Evolutionary conservation across 495 filamentous ascomycete species (phyloP).

Genomic region (Talaromyces stipitatus): DNA sequence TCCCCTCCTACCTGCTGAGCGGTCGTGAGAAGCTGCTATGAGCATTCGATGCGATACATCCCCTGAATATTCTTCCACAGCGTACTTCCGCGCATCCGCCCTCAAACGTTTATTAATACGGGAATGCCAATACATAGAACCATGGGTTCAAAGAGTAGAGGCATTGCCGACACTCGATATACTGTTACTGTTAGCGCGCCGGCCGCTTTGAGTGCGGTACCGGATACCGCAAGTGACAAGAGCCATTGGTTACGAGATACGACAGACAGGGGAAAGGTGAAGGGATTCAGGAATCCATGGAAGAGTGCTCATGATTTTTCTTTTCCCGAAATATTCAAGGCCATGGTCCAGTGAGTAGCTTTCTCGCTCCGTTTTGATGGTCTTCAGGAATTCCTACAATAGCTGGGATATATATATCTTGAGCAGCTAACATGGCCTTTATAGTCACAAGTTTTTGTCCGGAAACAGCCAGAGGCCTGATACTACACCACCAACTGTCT

Average conservation of each 20-base stretch:
- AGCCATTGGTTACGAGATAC: conserved; percentile 6
- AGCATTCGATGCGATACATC: not conserved
- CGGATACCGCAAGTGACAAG: conserved; percentile 7
- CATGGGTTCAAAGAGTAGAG: not conserved
- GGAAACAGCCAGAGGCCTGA: conserved; percentile 44
- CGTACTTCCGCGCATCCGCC: not conserved
- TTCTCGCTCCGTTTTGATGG: not conserved
- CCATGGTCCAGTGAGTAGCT: conserved; percentile 5
- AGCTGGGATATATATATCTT: not conserved
- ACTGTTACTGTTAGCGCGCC: not conserved
- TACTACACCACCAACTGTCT: conserved; percentile 49
- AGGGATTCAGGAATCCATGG: conserved; percentile 8
- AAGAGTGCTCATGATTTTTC: conserved; percentile 4
- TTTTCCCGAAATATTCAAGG: conserved; percentile 8
- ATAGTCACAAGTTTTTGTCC: conserved; percentile 19
- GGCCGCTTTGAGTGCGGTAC: not conserved
- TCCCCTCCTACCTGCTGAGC: no score
- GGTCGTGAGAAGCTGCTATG: no score
- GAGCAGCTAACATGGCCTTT: not conserved
- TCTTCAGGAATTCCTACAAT: not conserved
- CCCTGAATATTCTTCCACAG: not conserved
- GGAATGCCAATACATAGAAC: not conserved
- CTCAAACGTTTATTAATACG: not conserved
- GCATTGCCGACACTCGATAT: not conserved
- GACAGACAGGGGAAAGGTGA: not conserved